These are phyloP conservation scores for Paecilomyces sp. DNA, from an alignment of 2,329 filamentous ascomycete genomes.

Conservation along the genomic window DNA sequence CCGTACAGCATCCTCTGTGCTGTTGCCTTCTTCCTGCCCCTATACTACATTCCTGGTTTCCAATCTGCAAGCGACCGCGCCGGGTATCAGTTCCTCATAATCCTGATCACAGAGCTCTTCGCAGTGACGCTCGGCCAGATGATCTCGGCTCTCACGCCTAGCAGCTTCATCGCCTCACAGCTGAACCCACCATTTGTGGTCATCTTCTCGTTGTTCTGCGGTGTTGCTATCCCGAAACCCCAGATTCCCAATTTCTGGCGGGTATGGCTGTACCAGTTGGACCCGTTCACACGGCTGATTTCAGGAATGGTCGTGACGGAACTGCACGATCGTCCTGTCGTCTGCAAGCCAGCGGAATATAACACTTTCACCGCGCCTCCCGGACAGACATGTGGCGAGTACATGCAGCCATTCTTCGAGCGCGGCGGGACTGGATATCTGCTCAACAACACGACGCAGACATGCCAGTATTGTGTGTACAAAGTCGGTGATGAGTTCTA, in stretches of 20 bases:
- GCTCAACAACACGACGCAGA: slow-evolving; percentile 54
- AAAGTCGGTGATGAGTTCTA: slow-evolving; percentile 77
- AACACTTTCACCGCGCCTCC: slow-evolving; percentile 61
- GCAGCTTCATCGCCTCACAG: slow-evolving; percentile 69
- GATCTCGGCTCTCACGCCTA: slow-evolving; percentile 69
- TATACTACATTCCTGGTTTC: slow-evolving; percentile 81
- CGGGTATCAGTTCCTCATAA: slow-evolving; percentile 80
- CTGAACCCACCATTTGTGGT: slow-evolving; percentile 79
- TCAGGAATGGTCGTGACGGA: slow-evolving; percentile 73
- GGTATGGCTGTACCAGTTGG: slow-evolving; percentile 72
- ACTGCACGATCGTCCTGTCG: slow-evolving; percentile 58
- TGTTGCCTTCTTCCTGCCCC: slow-evolving; percentile 69
- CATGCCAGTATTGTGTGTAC: slow-evolving; percentile 77
- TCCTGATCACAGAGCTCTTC: slow-evolving; percentile 78
- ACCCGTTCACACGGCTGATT: slow-evolving; percentile 77
- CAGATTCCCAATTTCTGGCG: slow-evolving; percentile 76
- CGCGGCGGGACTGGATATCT: slow-evolving; percentile 66
- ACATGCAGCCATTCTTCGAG: slow-evolving; percentile 66
- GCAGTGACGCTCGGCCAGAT: slow-evolving; percentile 72
- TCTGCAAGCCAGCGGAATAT: slow-evolving; percentile 55
- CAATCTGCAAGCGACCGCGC: slow-evolving; percentile 56
- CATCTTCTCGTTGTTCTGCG: slow-evolving; percentile 78
- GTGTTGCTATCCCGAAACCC: slow-evolving; percentile 71
- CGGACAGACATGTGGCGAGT: slow-evolving; percentile 63
- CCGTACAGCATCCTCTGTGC: slow-evolving; percentile 78